Evolutionary conservation across 2,329 filamentous ascomycete species (phyloP), one percentile per base, ranked within the genome.

Genomic region (Penicillium freii): DNA sequence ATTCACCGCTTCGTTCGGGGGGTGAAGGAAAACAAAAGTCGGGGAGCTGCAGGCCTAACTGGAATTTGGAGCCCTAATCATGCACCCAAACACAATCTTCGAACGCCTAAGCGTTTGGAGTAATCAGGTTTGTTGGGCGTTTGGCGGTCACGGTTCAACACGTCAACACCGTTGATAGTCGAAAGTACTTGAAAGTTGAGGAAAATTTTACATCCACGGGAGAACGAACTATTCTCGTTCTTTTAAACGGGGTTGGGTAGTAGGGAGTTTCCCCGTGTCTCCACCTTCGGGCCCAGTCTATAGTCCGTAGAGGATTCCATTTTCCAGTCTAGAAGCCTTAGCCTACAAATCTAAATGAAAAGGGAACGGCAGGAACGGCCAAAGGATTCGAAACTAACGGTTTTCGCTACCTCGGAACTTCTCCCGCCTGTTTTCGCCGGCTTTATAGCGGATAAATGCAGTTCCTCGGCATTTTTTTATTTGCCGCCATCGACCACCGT

Each of bases 111-210:
- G 29, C 13, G 19, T n/a, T 25, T 40, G 21, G 45, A 27, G 39
- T 46, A 53, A 58, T 58, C 47, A 31, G 7, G 21, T 25, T 43
- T 31, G 44, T 48, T 43, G 33, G 44, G 43, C 51, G 46, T 45
- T 46, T 52, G 51, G 54, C 54, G 58, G 55, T 59, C 43, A 59
- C 44, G 29, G 21, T 34, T 19, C 39, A 49, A 59, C 56, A 61
- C 59, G 56, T 61, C 58, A 53, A 61, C 52, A 59, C 56, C 31
- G 58, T 49, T 29, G 42, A 27, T 11, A 27, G 1, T 44, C 9
- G 19, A 46, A 31, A 13, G 42, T 44, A 44, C 17, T 13, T 13
- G 2, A 11, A 11, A 45, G 8, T 33, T 23, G 19, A 25, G 19
- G 11, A 44, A 25, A 51, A 43, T 2, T 31, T 25, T 40, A 17